phyloP scores from a whole-genome alignment of 495 filamentous ascomycete species.

The Penicillium verhagenii region DNA sequence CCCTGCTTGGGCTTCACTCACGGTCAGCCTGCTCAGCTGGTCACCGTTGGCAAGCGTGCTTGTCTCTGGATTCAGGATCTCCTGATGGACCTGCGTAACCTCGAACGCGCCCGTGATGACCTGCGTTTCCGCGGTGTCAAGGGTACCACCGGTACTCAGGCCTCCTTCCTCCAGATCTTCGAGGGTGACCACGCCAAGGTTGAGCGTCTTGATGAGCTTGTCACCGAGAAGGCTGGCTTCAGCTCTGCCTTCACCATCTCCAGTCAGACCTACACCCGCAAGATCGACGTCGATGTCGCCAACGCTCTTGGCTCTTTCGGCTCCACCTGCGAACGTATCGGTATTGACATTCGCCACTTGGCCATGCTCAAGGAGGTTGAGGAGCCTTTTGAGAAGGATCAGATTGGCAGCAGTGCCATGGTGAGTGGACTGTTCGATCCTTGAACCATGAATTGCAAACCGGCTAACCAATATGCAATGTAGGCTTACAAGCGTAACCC shows the following conservation, averaged over 20 bases:
- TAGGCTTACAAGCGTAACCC: constrained; percentile 89
- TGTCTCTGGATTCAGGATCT: constrained; percentile 87
- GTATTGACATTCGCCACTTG: constrained; percentile 75
- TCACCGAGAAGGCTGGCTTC: constrained; percentile 87
- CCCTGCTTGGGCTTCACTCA: constrained; percentile 79
- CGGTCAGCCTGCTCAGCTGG: constrained; percentile 73
- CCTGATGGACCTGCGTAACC: constrained; percentile 78
- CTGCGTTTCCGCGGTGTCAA: constrained; percentile 83
- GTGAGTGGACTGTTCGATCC: constrained; percentile 22
- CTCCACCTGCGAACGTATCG: constrained; percentile 74
- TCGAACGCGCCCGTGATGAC: constrained; percentile 70
- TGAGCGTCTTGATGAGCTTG: constrained; percentile 67
- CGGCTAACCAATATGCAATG: constrained; percentile 24
- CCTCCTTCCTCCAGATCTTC: constrained; percentile 83
- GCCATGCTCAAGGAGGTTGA: constrained; percentile 80
- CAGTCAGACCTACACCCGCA: constrained; percentile 79
- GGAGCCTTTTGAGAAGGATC: constrained; percentile 81
- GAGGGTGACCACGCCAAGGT: constrained; percentile 75
- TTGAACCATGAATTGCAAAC: constrained; percentile 1
- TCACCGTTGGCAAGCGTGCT: constrained; percentile 74
- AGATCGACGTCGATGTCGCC: constrained; percentile 78
- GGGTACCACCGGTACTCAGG: constrained; percentile 77
- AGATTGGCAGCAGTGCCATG: constrained; percentile 56
- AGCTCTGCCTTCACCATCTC: constrained; percentile 67
- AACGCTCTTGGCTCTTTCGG: constrained; percentile 83